Evolutionary conservation across 2,329 filamentous ascomycete genomes (phyloP).

Genomic region (Cordyceps javanica): DNA sequence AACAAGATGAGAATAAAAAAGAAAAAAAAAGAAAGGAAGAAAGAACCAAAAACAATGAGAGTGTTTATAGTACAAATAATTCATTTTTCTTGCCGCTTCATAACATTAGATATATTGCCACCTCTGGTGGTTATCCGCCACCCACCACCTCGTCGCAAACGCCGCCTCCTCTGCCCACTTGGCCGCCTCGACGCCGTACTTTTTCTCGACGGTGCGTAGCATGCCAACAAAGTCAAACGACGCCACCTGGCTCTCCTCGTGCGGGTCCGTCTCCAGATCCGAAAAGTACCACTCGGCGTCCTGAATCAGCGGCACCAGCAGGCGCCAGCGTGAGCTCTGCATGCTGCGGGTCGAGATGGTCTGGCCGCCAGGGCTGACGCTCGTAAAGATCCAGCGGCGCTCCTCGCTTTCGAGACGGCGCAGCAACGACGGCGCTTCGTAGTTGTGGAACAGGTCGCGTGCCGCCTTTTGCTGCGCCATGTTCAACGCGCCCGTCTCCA

Average conservation of each 20-base stretch:
- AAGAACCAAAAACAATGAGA: background rate
- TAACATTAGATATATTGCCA: constrained; percentile 24
- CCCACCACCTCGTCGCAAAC: constrained; percentile 29
- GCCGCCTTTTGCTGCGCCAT: constrained; percentile 20
- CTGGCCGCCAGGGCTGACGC: constrained; percentile 27
- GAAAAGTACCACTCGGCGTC: constrained; percentile 28
- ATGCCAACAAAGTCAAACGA: constrained; percentile 9
- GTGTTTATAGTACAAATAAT: background rate
- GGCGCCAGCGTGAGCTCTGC: constrained; percentile 21
- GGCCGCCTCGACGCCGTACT: constrained; percentile 23
- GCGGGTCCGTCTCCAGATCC: constrained; percentile 24
- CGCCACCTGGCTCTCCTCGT: constrained; percentile 21
- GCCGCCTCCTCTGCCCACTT: constrained; percentile 28
- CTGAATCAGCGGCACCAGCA: constrained; percentile 27
- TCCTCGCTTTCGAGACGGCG: constrained; percentile 20
- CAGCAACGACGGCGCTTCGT: constrained; percentile 29
- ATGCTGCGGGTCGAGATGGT: constrained; percentile 28
- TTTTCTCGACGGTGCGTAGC: constrained; percentile 15
- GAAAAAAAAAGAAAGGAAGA: background rate
- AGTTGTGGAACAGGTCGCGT: constrained; percentile 24
- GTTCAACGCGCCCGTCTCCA: constrained; percentile 26
- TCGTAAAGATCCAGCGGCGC: constrained; percentile 26
- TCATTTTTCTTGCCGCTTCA: background rate
- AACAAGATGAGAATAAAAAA: background rate
- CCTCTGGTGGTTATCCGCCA: constrained; percentile 29